phyloP scores from a whole-genome alignment of 768 basidiomycete species.

The Termitomyces sp. region DNA sequence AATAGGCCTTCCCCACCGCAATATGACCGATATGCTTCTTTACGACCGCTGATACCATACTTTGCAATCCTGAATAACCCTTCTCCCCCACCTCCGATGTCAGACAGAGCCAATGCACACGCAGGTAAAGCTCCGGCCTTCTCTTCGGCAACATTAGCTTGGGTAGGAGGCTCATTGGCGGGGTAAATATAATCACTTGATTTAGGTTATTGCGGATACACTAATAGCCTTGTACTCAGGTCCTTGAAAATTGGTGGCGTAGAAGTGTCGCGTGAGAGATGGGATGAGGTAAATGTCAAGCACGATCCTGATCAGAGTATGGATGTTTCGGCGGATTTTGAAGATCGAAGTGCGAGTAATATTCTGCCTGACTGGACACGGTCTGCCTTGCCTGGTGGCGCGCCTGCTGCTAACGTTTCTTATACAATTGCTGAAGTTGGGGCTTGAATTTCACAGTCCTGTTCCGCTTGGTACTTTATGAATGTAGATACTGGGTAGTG shows the following conservation, averaged over 20 bases:
- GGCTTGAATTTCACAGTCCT: constrained; percentile 10
- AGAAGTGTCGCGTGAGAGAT: constrained; percentile 79
- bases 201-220: not conserved
- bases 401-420: constrained; percentile 46
- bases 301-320: constrained; percentile 38
- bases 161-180: constrained; percentile 92
- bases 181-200: constrained; percentile 53
- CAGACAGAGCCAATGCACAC: constrained; percentile 50
- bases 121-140: constrained; percentile 89
- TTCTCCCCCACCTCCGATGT: constrained; percentile 44
- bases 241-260: constrained; percentile 82
- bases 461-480: constrained; percentile 3
- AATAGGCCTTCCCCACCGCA: constrained; percentile 36
- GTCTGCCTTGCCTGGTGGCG: constrained; percentile 54
- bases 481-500: not conserved
- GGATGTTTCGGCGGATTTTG: constrained; percentile 31
- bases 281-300: constrained; percentile 66
- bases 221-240: constrained; percentile 29
- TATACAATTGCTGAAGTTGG: constrained; percentile 16
- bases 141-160: constrained; percentile 71
- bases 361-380: constrained; percentile 84
- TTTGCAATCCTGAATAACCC: constrained; percentile 88
- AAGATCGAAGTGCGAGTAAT: constrained; percentile 28
- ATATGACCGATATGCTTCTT: constrained; percentile 71
- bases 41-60: constrained; percentile 67